phyloP scores from a whole-genome alignment of 2,329 filamentous ascomycete species.

The Penicillium crustosum region DNA sequence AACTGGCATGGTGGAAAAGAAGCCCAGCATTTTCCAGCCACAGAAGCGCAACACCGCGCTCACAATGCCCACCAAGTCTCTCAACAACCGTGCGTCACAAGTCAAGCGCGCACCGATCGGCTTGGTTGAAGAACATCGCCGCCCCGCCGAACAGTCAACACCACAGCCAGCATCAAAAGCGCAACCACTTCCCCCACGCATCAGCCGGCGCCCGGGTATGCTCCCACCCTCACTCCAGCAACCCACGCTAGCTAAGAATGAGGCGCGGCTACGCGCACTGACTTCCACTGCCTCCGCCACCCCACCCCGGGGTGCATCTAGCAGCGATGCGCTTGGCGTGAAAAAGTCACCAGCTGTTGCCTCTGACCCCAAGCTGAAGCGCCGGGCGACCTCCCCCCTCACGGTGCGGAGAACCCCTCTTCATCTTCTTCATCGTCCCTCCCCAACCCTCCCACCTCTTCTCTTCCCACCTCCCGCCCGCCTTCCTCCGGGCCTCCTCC shows the following conservation, averaged over 20 bases:
- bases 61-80: slow-evolving; percentile 43
- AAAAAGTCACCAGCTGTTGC: slow-evolving; percentile 1
- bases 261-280: slow-evolving; percentile 23
- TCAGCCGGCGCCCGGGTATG: not conserved
- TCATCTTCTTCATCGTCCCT: slow-evolving; percentile 3
- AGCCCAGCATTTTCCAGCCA: slow-evolving; percentile 35
- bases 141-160: slow-evolving; percentile 21
- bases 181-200: slow-evolving; percentile 8
- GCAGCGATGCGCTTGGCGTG: not conserved
- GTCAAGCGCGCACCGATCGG: slow-evolving; percentile 42
- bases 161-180: slow-evolving; percentile 11
- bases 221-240: not conserved
- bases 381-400: slow-evolving; percentile 10
- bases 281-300: slow-evolving; percentile 17
- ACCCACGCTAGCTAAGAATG: slow-evolving; percentile 16
- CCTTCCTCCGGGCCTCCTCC: slow-evolving; percentile 3
- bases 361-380: slow-evolving; percentile 12
- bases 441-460: not conserved
- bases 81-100: slow-evolving; percentile 40
- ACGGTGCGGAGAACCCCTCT: not conserved
- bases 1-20: slow-evolving; percentile 38
- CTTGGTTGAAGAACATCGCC: slow-evolving; percentile 45
- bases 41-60: slow-evolving; percentile 39
- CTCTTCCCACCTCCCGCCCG: not conserved
- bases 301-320: not conserved